Base-by-base conservation (phyloP, 2,329 filamentous ascomycete species). In the Penicillium glabrum region DNA sequence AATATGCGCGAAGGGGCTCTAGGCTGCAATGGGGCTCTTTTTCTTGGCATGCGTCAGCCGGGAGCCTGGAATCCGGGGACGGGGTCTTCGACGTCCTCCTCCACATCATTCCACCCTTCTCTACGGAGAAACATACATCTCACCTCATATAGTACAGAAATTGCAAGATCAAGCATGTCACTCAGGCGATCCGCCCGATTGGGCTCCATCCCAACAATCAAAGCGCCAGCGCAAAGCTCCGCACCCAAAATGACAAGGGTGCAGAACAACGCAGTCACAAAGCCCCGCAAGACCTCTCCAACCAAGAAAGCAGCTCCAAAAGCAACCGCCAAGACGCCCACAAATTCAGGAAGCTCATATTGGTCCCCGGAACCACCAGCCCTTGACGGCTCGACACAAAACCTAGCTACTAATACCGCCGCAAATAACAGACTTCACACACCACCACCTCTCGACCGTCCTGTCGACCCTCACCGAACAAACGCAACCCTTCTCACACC, bases 181-280 rank as follows among this genome's bases (percentile, higher is more conserved):
- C 70, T 83, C 11, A 71, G 83, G 61, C 80, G 82, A 53, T 85
- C 82, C 46, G 71, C 79, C 43, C 78, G 82, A 45, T 73, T 82
- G 31, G 74, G 72, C 48, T 69, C 71, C 14, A 68, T 65, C 46
- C 66, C 59, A 51, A 52, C 52, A 13, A 53, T 65, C 50, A 57
- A 65, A 35, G 53, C 61, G 4, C 53, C 65, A 13, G 56, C 66
- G 23, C 61, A 66, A 41, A 58, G 37, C 19, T 57, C 69, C 45
- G 64, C 66, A 52, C 31, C 59, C 11, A 65, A 62, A 61, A 48
- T 55, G 46, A 63, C 53, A 24, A 61, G 60, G 61, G 60, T 63
- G 7, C 61, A 66, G 41, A 60, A 62, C 46, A 67, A 55, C 37
- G 67, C 68, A 31, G 60, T 74, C 54, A 62, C 58, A 23, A 76